phyloP scores from a whole-genome alignment of 1,284 basidiomycete genomes.

The Lignosus rhinocerotis region DNA sequence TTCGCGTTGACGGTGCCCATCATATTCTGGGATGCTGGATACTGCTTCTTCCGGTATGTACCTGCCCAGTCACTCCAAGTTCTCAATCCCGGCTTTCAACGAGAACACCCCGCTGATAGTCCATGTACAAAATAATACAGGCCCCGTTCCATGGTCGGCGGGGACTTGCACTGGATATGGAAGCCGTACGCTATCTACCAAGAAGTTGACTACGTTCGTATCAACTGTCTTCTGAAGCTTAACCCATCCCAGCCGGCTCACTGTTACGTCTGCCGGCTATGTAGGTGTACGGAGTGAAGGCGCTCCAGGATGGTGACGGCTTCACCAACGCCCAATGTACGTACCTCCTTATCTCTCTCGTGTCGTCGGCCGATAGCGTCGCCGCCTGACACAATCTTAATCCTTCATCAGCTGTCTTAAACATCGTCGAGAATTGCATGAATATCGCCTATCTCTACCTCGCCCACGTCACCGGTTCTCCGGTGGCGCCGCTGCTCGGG shows the following conservation, averaged over 20 bases:
- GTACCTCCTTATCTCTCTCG: conserved; percentile 24
- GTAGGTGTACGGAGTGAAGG: conserved; percentile 73
- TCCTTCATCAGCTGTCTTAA: conserved; percentile 62
- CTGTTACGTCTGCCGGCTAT: not conserved
- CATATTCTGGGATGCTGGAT: conserved; percentile 69
- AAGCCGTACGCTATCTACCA: conserved; percentile 78
- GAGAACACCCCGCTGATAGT: not conserved
- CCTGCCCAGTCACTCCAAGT: not conserved
- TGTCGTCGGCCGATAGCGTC: conserved; percentile 3
- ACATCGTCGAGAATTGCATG: conserved; percentile 77
- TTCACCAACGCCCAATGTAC: conserved; percentile 88
- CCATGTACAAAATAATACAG: conserved; percentile 30
- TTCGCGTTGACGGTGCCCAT: conserved; percentile 63
- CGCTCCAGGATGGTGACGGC: conserved; percentile 66
- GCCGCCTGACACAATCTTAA: conserved; percentile 5
- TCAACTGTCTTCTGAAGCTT: not conserved
- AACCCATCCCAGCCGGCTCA: conserved; percentile 1
- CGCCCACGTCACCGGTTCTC: conserved; percentile 58
- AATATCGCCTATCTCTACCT: conserved; percentile 80
- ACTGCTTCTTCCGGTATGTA: conserved; percentile 69
- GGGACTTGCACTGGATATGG: conserved; percentile 90
- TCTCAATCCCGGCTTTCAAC: not conserved
- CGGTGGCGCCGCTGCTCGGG: conserved; percentile 73
- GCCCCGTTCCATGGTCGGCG: conserved; percentile 70
- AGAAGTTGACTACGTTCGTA: conserved; percentile 62